phyloP scores from a whole-genome alignment of 352 stramenopile species.

The Plasmopara viticola region DNA sequence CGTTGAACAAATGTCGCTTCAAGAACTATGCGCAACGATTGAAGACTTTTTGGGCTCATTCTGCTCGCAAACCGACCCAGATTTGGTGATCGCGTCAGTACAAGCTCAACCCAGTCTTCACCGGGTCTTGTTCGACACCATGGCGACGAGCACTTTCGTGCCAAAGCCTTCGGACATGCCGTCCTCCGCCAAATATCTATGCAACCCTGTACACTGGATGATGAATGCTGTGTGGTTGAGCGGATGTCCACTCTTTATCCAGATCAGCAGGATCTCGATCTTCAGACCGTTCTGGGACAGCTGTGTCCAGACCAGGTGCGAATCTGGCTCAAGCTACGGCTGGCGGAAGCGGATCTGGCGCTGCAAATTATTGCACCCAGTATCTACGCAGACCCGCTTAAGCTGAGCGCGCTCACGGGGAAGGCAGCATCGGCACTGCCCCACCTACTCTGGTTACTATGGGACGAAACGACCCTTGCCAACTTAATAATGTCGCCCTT shows the following conservation, averaged over 20 bases:
- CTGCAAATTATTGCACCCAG: slow-evolving; percentile 3
- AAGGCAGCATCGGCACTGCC: neutral
- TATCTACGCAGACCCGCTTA: slow-evolving; percentile 1
- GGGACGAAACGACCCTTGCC: neutral
- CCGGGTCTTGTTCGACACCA: neutral
- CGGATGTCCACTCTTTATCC: neutral
- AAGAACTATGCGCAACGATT: neutral
- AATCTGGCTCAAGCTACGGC: neutral
- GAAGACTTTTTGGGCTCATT: neutral
- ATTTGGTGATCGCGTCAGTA: neutral
- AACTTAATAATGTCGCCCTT: neutral
- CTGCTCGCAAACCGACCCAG: neutral
- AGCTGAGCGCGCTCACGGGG: neutral
- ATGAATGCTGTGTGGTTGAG: neutral
- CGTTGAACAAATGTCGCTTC: neutral
- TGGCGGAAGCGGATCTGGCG: neutral
- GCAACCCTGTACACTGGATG: neutral
- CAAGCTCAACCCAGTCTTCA: slow-evolving; percentile 1
- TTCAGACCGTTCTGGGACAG: slow-evolving; percentile 34
- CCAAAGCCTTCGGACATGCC: slow-evolving; percentile 1
- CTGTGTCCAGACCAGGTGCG: neutral
- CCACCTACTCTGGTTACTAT: neutral
- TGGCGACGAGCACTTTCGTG: neutral
- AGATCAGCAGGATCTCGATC: slow-evolving; percentile 16
- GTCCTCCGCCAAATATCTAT: neutral